Evolutionary conservation across 495 filamentous ascomycete species (phyloP).

Genomic region (Penicillium bovifimosum): DNA sequence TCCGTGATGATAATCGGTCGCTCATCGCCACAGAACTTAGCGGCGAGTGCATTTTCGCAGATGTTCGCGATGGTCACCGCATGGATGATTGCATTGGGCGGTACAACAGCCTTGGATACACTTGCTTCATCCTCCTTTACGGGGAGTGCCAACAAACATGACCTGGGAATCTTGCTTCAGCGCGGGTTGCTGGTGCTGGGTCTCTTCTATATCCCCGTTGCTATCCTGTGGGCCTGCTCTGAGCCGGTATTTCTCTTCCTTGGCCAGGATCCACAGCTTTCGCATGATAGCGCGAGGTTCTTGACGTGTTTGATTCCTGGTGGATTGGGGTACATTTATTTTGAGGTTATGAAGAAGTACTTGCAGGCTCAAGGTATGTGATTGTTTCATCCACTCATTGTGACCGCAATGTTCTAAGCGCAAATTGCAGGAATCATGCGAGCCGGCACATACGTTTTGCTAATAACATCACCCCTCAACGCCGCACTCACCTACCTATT

Average conservation of each 20-base stretch:
- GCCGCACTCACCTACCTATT: conserved; percentile 74
- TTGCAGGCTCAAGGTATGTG: conserved; percentile 76
- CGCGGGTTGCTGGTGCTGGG: conserved; percentile 70
- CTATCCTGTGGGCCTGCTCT: conserved; percentile 69
- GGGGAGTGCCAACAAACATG: conserved; percentile 72
- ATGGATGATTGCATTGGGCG: conserved; percentile 89
- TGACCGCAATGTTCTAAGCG: neutral
- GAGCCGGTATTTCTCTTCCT: conserved; percentile 70
- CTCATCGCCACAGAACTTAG: conserved; percentile 72
- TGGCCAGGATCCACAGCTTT: conserved; percentile 76
- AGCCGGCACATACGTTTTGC: conserved; percentile 79
- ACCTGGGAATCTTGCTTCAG: conserved; percentile 79
- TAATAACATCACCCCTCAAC: conserved; percentile 79
- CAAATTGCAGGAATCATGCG: conserved; percentile 66
- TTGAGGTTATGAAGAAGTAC: conserved; percentile 89
- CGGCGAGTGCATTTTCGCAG: conserved; percentile 81
- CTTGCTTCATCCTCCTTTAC: conserved; percentile 84
- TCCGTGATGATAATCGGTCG: conserved; percentile 83
- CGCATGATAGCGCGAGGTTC: conserved; percentile 68
- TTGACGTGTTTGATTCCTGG: conserved; percentile 76
- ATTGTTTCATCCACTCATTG: neutral
- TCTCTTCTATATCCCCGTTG: conserved; percentile 70
- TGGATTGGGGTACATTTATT: conserved; percentile 85
- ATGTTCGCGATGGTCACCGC: conserved; percentile 93
- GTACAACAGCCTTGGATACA: conserved; percentile 86